Base-by-base conservation (phyloP, 371 early-diverging fungal genomes). In the Mucor racemosus region DNA sequence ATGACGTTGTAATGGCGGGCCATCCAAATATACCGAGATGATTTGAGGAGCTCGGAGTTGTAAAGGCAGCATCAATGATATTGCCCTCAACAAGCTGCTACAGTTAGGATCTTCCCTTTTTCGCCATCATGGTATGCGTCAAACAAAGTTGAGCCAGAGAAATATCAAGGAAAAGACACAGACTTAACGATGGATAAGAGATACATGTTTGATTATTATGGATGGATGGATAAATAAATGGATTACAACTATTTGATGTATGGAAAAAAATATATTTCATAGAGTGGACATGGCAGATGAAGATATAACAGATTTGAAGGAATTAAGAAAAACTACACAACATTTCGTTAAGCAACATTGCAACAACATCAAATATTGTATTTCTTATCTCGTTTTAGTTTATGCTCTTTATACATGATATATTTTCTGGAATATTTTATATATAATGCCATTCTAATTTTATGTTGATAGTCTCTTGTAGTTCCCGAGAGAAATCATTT, bases 401-500 rank as follows among this genome's bases (percentile, higher is more conserved):
- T 34, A 3, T 26, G 31, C 55, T 26, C 55, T 55, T 34, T 10
- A 6, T 9, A 34, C 21, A n/a, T 46, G 15, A 2, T 14, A 41
- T 60, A 19, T 26, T 1, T 17, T 36, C 19, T 42, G 14, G 19
- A 31, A 60, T 7, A 41, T 8, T 15, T 13, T 33, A 34, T 10
- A n/a, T 17, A 7, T 6, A 17, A 46, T 38, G 38, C 35, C 54
- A 40, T 62, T 11, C 50, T 72, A 46, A 50, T 54, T 68, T 1
- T 69, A 67, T 33, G 19, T 61, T 55, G 54, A 33, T 76, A 91
- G 95, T 95, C 95, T 76, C 90, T 95, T 86, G 92, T 94, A 68
- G 94, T 94, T 77, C 90, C 94, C 65, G 94, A 92, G 76, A 90
- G 91, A 88, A 88, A 62, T 50, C 56, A 70, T 78, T 96, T 99